Conservation (phyloP, 2,329 filamentous ascomycete genomes). For the Bretziella fagacearum region DNA sequence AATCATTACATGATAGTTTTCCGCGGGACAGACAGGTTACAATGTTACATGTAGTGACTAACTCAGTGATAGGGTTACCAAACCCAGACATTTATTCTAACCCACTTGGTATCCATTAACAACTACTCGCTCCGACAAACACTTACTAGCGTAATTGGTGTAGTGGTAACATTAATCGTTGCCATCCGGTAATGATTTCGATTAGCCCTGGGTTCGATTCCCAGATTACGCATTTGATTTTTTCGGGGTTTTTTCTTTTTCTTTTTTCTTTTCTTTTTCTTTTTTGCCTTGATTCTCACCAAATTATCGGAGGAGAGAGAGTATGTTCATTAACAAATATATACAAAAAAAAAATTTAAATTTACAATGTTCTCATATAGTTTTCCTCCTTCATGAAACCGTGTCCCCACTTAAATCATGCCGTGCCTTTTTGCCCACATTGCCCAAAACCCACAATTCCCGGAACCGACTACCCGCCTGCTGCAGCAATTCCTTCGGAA, state of each 20-base stretch:
- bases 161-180: conserved; percentile 1
- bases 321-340: not conserved
- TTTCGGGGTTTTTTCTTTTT: not conserved
- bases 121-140: not conserved
- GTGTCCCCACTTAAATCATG: not conserved
- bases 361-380: not conserved
- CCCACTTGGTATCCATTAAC: no score
- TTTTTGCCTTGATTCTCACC: not conserved
- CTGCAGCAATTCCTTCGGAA: conserved; percentile 18
- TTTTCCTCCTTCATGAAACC: not conserved
- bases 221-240: conserved; percentile 5
- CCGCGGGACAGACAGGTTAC: no score
- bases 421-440: conserved; percentile 7
- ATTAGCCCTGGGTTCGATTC: not conserved
- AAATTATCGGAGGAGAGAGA: no score
- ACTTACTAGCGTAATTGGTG: not conserved
- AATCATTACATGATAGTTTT: no score
- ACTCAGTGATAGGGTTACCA: no score
- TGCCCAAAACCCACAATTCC: conserved; percentile 19
- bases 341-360: not conserved
- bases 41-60: no score
- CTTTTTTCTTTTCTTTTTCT: not conserved
- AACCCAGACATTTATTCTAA: no score
- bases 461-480: conserved; percentile 20
- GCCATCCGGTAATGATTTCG: not conserved